Evolutionary conservation across 257 asterid genomes (phyloP).

Genomic region (Solanum neorickii): DNA sequence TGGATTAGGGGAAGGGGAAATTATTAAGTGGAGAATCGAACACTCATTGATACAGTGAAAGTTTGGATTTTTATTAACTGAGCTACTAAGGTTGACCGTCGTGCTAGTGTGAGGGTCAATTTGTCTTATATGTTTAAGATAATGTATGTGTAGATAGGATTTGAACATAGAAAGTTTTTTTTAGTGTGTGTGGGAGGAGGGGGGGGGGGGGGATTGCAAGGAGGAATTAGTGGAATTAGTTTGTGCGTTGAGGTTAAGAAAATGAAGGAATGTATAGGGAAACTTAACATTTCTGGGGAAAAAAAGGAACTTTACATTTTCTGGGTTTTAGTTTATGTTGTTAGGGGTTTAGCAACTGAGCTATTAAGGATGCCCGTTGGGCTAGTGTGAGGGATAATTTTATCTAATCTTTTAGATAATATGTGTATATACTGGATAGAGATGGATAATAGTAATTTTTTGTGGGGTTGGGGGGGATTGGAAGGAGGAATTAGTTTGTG

Average conservation of each 20-base stretch:
- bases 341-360: not conserved
- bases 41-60: not conserved
- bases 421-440: not conserved
- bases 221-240: not conserved
- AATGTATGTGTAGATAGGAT: not conserved
- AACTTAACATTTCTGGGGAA: not conserved
- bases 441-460: not conserved
- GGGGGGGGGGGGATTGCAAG: not conserved
- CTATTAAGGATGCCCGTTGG: not conserved
- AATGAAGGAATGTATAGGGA: not conserved
- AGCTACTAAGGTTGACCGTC: not conserved
- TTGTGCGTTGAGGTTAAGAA: not conserved
- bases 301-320: not conserved
- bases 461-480: not conserved
- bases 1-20: not conserved
- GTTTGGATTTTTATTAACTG: not conserved
- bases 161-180: not conserved
- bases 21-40: not conserved
- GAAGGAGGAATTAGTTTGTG: not conserved
- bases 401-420: not conserved
- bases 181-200: not conserved
- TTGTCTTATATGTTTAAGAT: not conserved
- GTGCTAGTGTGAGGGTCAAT: not conserved
- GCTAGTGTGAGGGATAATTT: not conserved
- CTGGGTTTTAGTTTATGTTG: not conserved